Evolutionary conservation across 345 rosid genomes (phyloP).

Genomic region (Heritiera fomes): DNA sequence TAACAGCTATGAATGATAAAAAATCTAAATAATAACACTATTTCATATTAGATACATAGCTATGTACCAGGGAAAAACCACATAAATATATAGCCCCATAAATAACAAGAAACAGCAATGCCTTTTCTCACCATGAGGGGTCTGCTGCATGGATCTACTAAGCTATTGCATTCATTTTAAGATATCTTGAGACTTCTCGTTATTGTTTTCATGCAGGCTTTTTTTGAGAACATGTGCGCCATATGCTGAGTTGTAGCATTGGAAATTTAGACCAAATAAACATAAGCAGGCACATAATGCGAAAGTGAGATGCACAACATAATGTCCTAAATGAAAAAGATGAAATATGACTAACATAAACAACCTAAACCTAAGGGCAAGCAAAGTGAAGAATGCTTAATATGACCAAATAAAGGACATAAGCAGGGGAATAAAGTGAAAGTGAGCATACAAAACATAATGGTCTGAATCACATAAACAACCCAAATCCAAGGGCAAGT

Average conservation of each 20-base stretch:
- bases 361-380: too few relatives aligned
- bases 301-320: neutral
- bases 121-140: neutral
- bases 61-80: neutral
- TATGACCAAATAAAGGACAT: too few relatives aligned
- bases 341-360: too few relatives aligned
- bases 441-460: neutral
- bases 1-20: neutral
- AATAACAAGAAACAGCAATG: neutral
- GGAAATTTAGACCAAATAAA: neutral
- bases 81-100: neutral
- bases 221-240: neutral
- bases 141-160: neutral
- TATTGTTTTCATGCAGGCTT: neutral
- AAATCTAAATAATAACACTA: neutral
- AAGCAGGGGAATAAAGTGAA: too few relatives aligned
- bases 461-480: neutral
- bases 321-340: too few relatives aligned
- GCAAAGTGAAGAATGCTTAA: too few relatives aligned
- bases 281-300: neutral
- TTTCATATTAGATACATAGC: neutral
- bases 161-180: neutral
- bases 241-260: neutral
- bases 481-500: too few relatives aligned
- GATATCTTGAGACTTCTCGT: neutral